Percentiles rank a stretch among this genome's conserved stretches.
Conservation (phyloP, 108 stramenopile species). For the Nitzschia putrida region DNA sequence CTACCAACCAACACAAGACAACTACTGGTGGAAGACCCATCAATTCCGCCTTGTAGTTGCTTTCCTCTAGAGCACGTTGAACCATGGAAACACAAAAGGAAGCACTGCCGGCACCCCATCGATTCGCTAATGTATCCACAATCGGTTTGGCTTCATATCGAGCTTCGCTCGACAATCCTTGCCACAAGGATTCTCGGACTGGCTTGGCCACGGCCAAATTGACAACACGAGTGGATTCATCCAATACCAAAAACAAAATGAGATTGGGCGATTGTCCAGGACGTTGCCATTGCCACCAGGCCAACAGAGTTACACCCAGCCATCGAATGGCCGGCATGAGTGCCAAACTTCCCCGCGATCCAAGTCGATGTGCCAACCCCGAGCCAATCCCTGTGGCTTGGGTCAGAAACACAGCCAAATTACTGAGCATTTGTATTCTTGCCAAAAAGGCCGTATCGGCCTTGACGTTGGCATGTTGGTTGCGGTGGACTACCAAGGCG, state of each 20-base stretch:
- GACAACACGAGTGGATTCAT: constrained; percentile 87
- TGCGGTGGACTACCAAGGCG: constrained; percentile 75
- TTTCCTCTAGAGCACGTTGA: constrained; percentile 43
- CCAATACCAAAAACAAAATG: constrained; percentile 74
- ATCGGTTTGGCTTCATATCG: constrained; percentile 91
- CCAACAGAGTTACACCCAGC: constrained; percentile 59
- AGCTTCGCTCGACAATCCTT: constrained; percentile 83
- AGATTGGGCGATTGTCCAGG: constrained; percentile 77
- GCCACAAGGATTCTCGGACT: constrained; percentile 85
- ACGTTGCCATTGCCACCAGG: constrained; percentile 78
- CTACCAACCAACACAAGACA: constrained; percentile 67
- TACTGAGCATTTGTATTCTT: constrained; percentile 81
- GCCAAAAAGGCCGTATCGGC: constrained; percentile 87
- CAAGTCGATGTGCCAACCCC: constrained; percentile 61
- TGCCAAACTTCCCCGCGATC: constrained; percentile 70
- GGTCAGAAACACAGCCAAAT: constrained; percentile 77
- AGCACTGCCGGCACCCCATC: constrained; percentile 90
- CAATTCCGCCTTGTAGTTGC: constrained; percentile 30
- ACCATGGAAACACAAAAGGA: constrained; percentile 78
- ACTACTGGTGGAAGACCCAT: constrained; percentile 81
- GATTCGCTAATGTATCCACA: constrained; percentile 87
- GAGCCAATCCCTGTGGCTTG: constrained; percentile 85
- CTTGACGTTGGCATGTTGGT: constrained; percentile 42
- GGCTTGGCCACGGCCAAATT: constrained; percentile 89
- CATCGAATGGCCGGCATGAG: constrained; percentile 83